Conservation (phyloP, 2,329 filamentous ascomycete species). For the Botrytis fragariae region DNA sequence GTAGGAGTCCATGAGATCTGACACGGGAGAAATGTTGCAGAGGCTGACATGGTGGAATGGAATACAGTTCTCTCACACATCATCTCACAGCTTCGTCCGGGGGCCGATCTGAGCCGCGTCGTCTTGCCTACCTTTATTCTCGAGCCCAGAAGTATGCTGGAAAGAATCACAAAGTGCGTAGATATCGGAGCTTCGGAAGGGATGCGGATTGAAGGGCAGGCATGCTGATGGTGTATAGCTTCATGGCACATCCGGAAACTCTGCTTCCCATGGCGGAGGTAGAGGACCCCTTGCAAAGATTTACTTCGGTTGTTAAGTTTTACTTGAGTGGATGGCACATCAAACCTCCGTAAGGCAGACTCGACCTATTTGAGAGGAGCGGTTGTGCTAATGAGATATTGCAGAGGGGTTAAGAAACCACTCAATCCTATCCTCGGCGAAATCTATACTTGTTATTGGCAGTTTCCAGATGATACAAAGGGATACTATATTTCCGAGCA, state of each 20-base stretch:
- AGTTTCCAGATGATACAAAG: slow-evolving; percentile 76
- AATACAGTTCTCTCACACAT: slow-evolving; percentile 84
- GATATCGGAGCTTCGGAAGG: background rate
- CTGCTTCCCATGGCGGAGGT: slow-evolving; percentile 83
- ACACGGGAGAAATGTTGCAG: background rate
- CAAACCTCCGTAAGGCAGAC: slow-evolving; percentile 74
- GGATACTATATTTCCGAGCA: slow-evolving; percentile 98
- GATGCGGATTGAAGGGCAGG: background rate
- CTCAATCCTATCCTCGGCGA: slow-evolving; percentile 96
- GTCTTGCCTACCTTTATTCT: slow-evolving; percentile 97
- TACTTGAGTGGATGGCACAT: slow-evolving; percentile 99
- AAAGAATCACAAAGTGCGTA: slow-evolving; percentile 93
- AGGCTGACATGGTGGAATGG: slow-evolving; percentile 27
- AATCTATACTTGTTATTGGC: slow-evolving; percentile 94
- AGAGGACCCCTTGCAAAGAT: slow-evolving; percentile 84
- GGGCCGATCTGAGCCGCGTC: slow-evolving; percentile 90
- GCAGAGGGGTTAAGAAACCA: slow-evolving; percentile 94
- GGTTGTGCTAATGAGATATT: slow-evolving; percentile 4
- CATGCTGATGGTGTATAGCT: slow-evolving; percentile 54
- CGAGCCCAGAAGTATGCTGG: slow-evolving; percentile 95
- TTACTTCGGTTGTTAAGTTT: slow-evolving; percentile 95
- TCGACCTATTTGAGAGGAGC: background rate
- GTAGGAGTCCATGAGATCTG: slow-evolving; percentile 49
- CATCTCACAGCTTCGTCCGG: slow-evolving; percentile 93
- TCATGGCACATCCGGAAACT: slow-evolving; percentile 98